Base-by-base conservation (phyloP, 202 grass and related monocot species). In the Setaria viridis region DNA sequence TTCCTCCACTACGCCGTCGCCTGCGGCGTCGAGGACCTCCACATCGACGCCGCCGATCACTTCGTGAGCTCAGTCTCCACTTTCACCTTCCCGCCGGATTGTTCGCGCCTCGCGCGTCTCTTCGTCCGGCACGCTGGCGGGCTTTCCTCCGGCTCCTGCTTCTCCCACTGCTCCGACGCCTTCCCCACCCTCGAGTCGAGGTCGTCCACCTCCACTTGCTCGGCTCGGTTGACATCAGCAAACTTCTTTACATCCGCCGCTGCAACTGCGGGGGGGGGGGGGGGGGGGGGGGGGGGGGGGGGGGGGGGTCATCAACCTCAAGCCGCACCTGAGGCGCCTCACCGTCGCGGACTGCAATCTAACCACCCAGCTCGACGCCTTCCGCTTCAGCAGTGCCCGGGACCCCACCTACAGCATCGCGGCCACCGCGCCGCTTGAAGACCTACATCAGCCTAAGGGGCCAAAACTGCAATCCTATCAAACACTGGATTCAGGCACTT, bases 401-500 rank as follows among this genome's bases (percentile, higher is more conserved):
- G 60, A 85, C 43, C 67, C 89, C 17, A 6, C 53, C 53, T 56
- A 56, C 53, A 8, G 1, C 53, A 56, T 56, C 17, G 15, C 53
- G 17, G 16, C 53, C 17, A 56, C 53, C 0, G 53, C 46, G 21
- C 11, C 42, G n/a, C 64, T 91, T 16, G 81, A 91, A 21, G 89
- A 91, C 34, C 70, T 87, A 82, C 74, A 84, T 88, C 41, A 77
- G 75, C 46, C 62, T 77, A 10, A 63, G 80, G 29, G 56, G 53
- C 53, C 11, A 19, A 80, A 74, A 20, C 34, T 6, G 54, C 59
- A 20, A 71, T 46, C 20, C 70, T 85, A 45, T 34, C 48, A 88
- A 56, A 39, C 87, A 91, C 82, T 88, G 81, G 89, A 77, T 88
- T 59, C 54, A 37, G 47, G 79, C 33, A 39, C 76, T 91, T 33